Conservation (phyloP, 805 yeast species). For the Maudiozyma serrabonitensis region DNA sequence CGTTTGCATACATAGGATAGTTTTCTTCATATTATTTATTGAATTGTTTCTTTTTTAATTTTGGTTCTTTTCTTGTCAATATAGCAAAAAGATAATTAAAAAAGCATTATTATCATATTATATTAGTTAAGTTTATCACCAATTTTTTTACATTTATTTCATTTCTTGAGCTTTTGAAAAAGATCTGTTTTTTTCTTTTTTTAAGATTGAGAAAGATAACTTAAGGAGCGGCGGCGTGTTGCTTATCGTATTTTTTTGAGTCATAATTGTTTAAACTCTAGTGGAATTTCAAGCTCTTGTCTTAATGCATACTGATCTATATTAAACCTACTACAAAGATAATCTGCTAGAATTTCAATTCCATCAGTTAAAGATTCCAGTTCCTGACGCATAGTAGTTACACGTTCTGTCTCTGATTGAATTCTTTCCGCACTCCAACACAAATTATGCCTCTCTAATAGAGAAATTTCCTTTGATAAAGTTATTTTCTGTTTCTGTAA, state of each 20-base stretch:
- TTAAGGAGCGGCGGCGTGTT: too few species aligned
- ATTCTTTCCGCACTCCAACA: slow-evolving; percentile 17
- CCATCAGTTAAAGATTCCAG: slow-evolving; percentile 30
- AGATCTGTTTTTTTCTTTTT: too few species aligned
- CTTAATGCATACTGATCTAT: slow-evolving; percentile 26
- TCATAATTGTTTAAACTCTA: slow-evolving; percentile 20
- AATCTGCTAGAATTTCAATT: slow-evolving; percentile 33
- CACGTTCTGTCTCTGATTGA: slow-evolving; percentile 4
- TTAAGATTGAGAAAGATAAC: not conserved
- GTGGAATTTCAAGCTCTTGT: slow-evolving; percentile 36
- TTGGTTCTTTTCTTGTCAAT: too few species aligned
- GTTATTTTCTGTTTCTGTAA: slow-evolving; percentile 3
- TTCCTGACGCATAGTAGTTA: slow-evolving; percentile 2
- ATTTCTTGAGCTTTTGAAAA: too few species aligned
- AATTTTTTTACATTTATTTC: too few species aligned
- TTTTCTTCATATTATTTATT: not conserved
- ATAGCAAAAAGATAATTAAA: not conserved
- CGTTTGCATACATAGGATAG: not conserved
- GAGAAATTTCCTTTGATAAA: not conserved
- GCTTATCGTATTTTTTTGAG: too few species aligned
- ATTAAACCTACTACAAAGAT: slow-evolving; percentile 27
- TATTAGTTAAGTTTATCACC: too few species aligned
- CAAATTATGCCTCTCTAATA: not conserved
- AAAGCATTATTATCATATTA: too few species aligned
- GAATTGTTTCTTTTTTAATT: not conserved